Base-by-base conservation (phyloP, 2,329 filamentous ascomycete species). In the Knufia petricola region DNA sequence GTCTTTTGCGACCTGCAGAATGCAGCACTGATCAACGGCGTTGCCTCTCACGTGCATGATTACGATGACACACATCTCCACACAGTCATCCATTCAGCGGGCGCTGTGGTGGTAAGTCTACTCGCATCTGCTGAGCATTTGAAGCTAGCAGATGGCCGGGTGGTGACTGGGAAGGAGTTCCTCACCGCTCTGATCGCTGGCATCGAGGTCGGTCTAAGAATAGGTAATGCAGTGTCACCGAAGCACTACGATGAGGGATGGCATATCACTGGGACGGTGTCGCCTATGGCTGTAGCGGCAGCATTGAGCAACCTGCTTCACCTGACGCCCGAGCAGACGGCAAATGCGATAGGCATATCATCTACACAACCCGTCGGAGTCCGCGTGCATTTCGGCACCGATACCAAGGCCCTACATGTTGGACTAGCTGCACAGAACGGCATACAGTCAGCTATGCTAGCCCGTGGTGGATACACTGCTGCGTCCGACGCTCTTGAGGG, bases 61-160 rank as follows among this genome's bases (percentile, higher is more conserved):
- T 78, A 77, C 57, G 75, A 78, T 52, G 74, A 78, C 56, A 77
- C 73, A 1, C 74, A 77, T 53, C 63, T 77, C 1, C 72, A 73
- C 40, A 77, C 71, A 3, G 73, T 77, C 52, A 77, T 78, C 38
- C 75, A 78, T 53, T 75, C 74, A 0, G 68, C 73, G 0, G 73
- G 74, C 0, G 70, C 73, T 0, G 71, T 77, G 0, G 71, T 72
- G 1, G 69, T 65, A 34, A 74, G 74, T 0, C 57, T 77, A 1
- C 64, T 78, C 2, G 70, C 74, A 1, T 65, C 71, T 12, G 65
- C 69, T 1, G 70, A 76, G 52, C 66, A 62, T 50, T 13, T 20
- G 17, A 26, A 15, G 8, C 7, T 6, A 19, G 12, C 3, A 12
- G 57, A 65, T 42, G 61, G 61, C 1, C 57, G 60, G 21, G 40